These are phyloP conservation scores for Dysphania ambrosioides DNA, from an alignment of 148 eudicot genomes.

Conservation along the genomic window DNA sequence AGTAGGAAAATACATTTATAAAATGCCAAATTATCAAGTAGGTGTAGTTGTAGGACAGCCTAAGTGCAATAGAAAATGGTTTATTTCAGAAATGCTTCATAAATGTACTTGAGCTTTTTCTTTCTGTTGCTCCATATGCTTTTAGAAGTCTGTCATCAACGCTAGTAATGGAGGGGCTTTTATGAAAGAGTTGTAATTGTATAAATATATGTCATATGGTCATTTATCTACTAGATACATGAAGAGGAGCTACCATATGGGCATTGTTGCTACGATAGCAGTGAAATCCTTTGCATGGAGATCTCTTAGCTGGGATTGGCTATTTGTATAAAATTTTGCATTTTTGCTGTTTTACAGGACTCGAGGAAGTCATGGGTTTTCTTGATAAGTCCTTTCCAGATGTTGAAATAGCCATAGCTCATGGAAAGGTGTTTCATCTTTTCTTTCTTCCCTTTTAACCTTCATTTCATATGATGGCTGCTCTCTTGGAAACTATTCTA, in stretches of 20 bases:
- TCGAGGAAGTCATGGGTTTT: slow-evolving; percentile 72
- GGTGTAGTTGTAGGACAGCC: too few relatives aligned
- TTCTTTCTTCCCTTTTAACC: background rate
- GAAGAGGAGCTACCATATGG: background rate
- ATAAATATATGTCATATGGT: background rate
- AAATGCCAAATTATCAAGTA: background rate
- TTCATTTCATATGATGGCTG: background rate
- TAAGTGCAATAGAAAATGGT: background rate
- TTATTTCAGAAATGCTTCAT: background rate
- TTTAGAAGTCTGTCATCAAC: background rate
- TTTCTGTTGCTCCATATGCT: background rate
- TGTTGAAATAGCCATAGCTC: slow-evolving; percentile 86
- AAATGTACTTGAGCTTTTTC: background rate
- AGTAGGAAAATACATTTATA: too few relatives aligned
- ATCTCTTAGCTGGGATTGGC: background rate
- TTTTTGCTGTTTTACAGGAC: slow-evolving; percentile 48
- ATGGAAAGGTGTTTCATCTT: slow-evolving; percentile 68
- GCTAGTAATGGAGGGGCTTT: background rate
- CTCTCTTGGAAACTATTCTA: background rate
- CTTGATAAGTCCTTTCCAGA: slow-evolving; percentile 65
- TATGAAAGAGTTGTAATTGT: background rate
- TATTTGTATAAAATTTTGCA: slow-evolving; percentile 5
- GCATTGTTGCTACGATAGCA: background rate
- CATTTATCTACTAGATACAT: background rate
- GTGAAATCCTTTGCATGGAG: background rate